Base-by-base conservation (phyloP, 2,329 filamentous ascomycete genomes). In the Trichoderma atrobrunneum region DNA sequence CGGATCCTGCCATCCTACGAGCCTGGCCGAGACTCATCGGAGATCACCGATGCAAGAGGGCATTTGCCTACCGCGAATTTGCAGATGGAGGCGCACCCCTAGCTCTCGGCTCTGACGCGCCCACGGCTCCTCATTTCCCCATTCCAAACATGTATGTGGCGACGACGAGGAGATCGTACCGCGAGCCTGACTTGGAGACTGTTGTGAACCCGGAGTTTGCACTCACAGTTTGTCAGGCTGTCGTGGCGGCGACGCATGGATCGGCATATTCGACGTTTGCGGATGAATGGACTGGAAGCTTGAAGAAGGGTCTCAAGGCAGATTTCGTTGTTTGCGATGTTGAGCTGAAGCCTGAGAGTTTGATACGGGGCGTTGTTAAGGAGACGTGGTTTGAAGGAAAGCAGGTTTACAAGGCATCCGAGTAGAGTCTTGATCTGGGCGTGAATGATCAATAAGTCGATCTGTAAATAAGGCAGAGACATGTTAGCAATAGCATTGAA, bases 41-140 rank as follows among this genome's bases (percentile, higher is more conserved):
- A 1, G 77, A 80, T 12, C 80, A 85, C 18, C 83, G 89, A 1
- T 87, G 89, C 80, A 82, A 82, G 65, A 83, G 89, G 16, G 89
- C 88, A 0, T 92, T 91, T 76, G 87, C 90, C 0, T 91, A 92
- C 78, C 84, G 85, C 56, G 89, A 91, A 61, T 90, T 91, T 43
- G 83, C 84, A 2, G 85, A 87, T 57, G 81, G 82, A 0, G 88
- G 88, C 1, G 87, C 88, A 0, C 77, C 81, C 1, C 78, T 91
- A 0, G 88, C 89, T 0, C 82, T 91, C 12, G 89, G 89, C 0
- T 87, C 85, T 3, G 89, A 91, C 74, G 84, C 87, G 0, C 89
- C 89, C 0, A 90, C 89, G 0, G 88, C 89, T 1, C 87, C 87
- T 2, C 85, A 88, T 74, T 77, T 82, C 1, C 84, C 88, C 8